Evolutionary conservation across 1,284 basidiomycete genomes (phyloP), one percentile per base, ranked within the genome.

Genomic region (Leccinum huronense): DNA sequence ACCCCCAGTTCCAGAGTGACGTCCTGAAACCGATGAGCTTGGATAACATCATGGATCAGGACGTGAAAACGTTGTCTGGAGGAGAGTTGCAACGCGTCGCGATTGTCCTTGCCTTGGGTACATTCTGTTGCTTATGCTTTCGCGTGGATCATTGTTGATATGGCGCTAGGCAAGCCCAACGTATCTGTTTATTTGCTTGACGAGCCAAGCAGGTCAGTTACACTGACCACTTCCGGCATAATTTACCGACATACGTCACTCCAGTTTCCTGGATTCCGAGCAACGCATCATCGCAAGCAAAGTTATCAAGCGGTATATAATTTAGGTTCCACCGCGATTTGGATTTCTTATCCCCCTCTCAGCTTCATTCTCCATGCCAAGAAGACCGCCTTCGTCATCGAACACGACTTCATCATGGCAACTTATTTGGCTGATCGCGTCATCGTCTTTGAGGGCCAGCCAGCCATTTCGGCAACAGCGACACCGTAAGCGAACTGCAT

Each of bases 371-470:
- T 98, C 57, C 90, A 95, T 71, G 86, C 94, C 14, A 97, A 97
- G 83, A 95, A 96, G 80, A 97, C 95, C 1, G 96, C 96, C 0
- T 97, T 98, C 77, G 85, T 98, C 71, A 97, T 97, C 73, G 95
- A 97, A 84, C 95, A 97, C 86, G 95, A 98, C 81, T 97, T 97
- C 79, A 94, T 95, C 80, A 94, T 94, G 91, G 94, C 95, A 4
- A 97, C 95, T 3, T 98, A 98, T 77, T 90, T 98, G 63, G 95
- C 95, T 58, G 96, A 98, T 76, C 91, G 95, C 66, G 96, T 98
- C 72, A 97, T 98, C 69, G 94, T 98, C 16, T 98, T 96, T 73
- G 90, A 94, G 75, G 95, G 95, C 59, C 78, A 86, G 71, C 95
- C 95, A 8, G 94, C 93, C 56, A 76, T 93, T 57, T 65, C 89